Evolutionary conservation across 805 yeast species (phyloP).

Genomic region (Ogataea philodendri): DNA sequence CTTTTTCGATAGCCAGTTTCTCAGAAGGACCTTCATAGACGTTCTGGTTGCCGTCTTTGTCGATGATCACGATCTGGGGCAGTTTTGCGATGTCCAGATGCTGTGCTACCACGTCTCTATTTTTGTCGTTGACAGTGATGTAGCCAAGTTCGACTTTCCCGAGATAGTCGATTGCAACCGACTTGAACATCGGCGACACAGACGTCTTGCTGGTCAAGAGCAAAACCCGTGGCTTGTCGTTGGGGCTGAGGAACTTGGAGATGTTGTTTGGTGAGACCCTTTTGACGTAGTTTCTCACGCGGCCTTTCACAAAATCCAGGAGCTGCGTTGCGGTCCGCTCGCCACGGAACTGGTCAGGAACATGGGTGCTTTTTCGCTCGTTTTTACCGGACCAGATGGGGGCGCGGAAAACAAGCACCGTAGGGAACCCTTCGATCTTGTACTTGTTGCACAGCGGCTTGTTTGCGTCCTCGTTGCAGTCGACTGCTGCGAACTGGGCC

Average conservation of each 20-base stretch:
- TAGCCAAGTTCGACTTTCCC: constrained; percentile 48
- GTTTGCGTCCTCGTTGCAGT: constrained; percentile 74
- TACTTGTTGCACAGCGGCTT: constrained; percentile 66
- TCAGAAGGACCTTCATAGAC: constrained; percentile 33
- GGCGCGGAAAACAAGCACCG: constrained; percentile 78
- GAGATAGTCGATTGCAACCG: constrained; percentile 69
- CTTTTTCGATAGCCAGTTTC: constrained; percentile 34
- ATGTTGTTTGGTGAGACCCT: constrained; percentile 40
- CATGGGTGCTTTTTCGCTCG: constrained; percentile 37
- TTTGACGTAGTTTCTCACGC: constrained; percentile 66
- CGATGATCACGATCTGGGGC: constrained; percentile 28
- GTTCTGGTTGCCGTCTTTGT: constrained; percentile 17
- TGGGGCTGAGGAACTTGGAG: constrained; percentile 26
- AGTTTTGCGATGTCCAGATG: constrained; percentile 15
- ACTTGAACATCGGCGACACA: constrained; percentile 55
- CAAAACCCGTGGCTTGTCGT: constrained; percentile 39
- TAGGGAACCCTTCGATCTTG: constrained; percentile 77
- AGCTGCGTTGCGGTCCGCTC: constrained; percentile 57
- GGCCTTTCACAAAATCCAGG: constrained; percentile 50
- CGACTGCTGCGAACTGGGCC: constrained; percentile 73
- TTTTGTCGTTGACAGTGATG: constrained; percentile 33
- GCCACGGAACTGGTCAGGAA: constrained; percentile 58
- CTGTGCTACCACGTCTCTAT: constrained; percentile 10
- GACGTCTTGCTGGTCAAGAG: constrained; percentile 50
- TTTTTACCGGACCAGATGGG: constrained; percentile 47